phyloP scores from a whole-genome alignment of 306 rosid species.

The Glycine tomentella region DNA sequence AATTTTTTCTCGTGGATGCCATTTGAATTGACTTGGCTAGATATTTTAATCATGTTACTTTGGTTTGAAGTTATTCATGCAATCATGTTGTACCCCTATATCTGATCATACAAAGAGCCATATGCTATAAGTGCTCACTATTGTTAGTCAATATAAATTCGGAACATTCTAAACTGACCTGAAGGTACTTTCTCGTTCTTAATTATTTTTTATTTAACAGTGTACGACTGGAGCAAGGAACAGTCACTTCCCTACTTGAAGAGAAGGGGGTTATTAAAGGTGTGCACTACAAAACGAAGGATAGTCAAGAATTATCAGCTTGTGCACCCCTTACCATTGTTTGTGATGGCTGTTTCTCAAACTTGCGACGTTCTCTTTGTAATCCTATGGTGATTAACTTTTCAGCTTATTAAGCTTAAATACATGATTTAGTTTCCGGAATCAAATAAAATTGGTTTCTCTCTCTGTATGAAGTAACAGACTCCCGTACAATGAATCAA shows the following conservation, averaged over 20 bases:
- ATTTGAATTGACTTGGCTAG: constrained; percentile 20
- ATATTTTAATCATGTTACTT: not conserved
- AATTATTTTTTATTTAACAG: constrained; percentile 45
- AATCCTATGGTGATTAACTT: constrained; percentile 71
- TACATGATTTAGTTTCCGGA: not conserved
- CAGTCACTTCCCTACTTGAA: constrained; percentile 91
- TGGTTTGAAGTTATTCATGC: not conserved
- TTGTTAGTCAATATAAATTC: constrained; percentile 1
- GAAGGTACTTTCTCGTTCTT: constrained; percentile 10
- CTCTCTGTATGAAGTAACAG: not conserved
- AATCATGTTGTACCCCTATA: too few relatives aligned
- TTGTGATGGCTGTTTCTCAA: constrained; percentile 98
- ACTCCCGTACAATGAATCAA: not conserved
- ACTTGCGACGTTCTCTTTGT: constrained; percentile 91
- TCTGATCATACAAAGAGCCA: too few relatives aligned
- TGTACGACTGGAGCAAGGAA: constrained; percentile 85
- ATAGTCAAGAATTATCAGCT: constrained; percentile 70
- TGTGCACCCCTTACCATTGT: constrained; percentile 90
- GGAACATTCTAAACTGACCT: constrained; percentile 23
- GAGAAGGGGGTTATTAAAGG: constrained; percentile 85
- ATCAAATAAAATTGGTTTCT: constrained; percentile 24
- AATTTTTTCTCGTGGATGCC: not conserved
- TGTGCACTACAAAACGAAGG: constrained; percentile 78
- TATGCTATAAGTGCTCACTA: not conserved
- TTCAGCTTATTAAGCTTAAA: constrained; percentile 20